These are phyloP conservation scores for Penicillium sp. DNA, from an alignment of 2,329 filamentous ascomycete species.

Conservation along the genomic window DNA sequence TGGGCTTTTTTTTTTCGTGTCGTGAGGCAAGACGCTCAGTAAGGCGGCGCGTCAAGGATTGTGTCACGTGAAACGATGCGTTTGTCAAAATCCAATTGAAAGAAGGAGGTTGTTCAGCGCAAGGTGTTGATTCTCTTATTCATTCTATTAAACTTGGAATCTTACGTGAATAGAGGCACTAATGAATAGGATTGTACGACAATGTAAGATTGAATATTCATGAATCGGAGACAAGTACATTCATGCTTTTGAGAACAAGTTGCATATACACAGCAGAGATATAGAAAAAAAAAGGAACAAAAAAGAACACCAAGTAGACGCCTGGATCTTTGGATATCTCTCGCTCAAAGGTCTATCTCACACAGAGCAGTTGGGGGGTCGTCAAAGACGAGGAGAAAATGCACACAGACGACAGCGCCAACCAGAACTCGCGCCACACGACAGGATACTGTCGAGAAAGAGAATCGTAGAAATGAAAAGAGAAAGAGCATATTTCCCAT, in stretches of 20 bases:
- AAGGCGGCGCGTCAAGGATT: constrained; percentile 32
- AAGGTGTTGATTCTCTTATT: background rate
- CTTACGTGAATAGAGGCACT: background rate
- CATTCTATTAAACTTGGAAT: background rate
- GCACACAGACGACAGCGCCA: constrained; percentile 36
- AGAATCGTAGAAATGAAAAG: constrained; percentile 14
- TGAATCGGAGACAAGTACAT: constrained; percentile 16
- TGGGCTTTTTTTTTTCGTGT: constrained; percentile 25
- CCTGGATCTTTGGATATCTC: constrained; percentile 43
- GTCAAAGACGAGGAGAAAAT: constrained; percentile 32
- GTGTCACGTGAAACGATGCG: constrained; percentile 31
- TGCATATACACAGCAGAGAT: constrained; percentile 15
- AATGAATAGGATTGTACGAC: constrained; percentile 6
- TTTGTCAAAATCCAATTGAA: constrained; percentile 12
- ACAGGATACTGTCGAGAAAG: constrained; percentile 25
- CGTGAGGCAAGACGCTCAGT: constrained; percentile 31
- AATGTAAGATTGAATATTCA: constrained; percentile 9
- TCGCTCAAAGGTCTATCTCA: constrained; percentile 43
- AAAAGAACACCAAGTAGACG: constrained; percentile 24
- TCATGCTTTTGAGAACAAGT: constrained; percentile 16
- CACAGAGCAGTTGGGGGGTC: constrained; percentile 32
- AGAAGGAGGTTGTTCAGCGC: background rate
- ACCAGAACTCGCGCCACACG: constrained; percentile 36
- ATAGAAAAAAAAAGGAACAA: constrained; percentile 11
- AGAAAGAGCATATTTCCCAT: constrained; percentile 16